A percentile compares a stretch with the other conserved stretches of the same genome.
These are phyloP conservation scores for Metschnikowia reukaufii DNA, from an alignment of 805 yeast species.

Conservation along the genomic window DNA sequence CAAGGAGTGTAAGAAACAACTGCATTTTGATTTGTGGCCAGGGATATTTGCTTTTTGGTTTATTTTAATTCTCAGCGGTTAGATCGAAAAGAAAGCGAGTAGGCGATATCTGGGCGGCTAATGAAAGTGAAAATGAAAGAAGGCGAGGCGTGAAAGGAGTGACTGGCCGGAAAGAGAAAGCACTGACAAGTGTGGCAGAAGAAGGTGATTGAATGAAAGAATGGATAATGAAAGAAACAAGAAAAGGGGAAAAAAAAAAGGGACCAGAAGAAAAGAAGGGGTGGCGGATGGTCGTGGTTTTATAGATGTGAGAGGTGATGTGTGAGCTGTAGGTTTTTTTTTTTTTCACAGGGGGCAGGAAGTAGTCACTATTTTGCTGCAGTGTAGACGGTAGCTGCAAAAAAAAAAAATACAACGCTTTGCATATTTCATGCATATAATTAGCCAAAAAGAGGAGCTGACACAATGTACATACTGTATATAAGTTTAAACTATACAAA, in stretches of 20 bases:
- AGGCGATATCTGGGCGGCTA: neutral
- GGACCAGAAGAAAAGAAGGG: neutral
- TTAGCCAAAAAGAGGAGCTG: neutral
- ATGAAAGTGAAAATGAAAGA: neutral
- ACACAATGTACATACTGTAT: neutral
- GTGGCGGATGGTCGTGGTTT: slow-evolving; percentile 2
- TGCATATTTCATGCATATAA: neutral
- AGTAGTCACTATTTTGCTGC: slow-evolving; percentile 4
- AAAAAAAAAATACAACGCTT: neutral
- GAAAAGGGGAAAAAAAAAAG: neutral
- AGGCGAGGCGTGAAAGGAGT: neutral
- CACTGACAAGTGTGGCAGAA: neutral
- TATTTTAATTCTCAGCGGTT: no score
- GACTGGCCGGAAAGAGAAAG: neutral
- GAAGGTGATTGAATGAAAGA: neutral
- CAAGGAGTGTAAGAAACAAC: slow-evolving; percentile 8
- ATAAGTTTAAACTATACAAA: neutral
- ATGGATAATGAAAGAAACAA: neutral
- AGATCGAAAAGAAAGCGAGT: neutral
- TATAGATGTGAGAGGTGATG: slow-evolving; percentile 9
- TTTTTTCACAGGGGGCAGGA: slow-evolving; percentile 5
- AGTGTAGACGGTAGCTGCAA: neutral
- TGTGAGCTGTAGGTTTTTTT: slow-evolving; percentile 4
- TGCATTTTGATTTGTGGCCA: no score
- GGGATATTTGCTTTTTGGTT: no score